These are phyloP conservation scores for Colletotrichum lupini DNA, from an alignment of 2,329 filamentous ascomycete genomes.

Conservation along the genomic window DNA sequence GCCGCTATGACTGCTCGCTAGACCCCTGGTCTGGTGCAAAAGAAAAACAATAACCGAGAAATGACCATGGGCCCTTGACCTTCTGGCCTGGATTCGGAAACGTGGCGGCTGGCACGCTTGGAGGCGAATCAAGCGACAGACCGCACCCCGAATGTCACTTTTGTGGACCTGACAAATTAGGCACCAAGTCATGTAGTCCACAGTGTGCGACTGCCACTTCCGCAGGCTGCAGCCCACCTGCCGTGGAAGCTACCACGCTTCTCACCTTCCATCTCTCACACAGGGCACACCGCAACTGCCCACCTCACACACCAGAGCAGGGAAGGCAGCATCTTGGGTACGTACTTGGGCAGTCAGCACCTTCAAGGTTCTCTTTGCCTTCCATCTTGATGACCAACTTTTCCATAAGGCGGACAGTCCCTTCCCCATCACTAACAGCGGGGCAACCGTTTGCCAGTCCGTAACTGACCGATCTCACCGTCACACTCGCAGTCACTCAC, in stretches of 20 bases:
- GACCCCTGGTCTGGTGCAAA: not conserved
- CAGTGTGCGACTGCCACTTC: constrained; percentile 16
- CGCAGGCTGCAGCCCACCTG: constrained; percentile 9
- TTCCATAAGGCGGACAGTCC: not conserved
- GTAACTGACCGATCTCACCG: constrained; percentile 13
- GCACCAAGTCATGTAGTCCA: constrained; percentile 21
- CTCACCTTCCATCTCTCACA: not conserved
- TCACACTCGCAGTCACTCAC: not conserved
- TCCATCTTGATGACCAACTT: constrained; percentile 16
- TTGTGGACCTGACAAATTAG: constrained; percentile 10
- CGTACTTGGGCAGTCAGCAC: not conserved
- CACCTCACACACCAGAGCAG: not conserved
- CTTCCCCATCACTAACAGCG: constrained; percentile 25
- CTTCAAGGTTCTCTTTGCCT: not conserved
- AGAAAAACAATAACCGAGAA: constrained; percentile 18
- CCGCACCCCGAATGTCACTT: not conserved
- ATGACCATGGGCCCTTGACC: constrained; percentile 23
- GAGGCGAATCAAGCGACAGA: constrained; percentile 20
- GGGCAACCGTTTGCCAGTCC: not conserved
- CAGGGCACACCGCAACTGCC: not conserved
- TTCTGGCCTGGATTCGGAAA: constrained; percentile 32
- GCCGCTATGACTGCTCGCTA: constrained; percentile 28
- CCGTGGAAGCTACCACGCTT: not conserved
- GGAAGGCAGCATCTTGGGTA: not conserved
- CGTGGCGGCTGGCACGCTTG: constrained; percentile 34